Evolutionary conservation across 2,329 filamentous ascomycete species (phyloP).

Genomic region (Trichoderma arundinaceum): DNA sequence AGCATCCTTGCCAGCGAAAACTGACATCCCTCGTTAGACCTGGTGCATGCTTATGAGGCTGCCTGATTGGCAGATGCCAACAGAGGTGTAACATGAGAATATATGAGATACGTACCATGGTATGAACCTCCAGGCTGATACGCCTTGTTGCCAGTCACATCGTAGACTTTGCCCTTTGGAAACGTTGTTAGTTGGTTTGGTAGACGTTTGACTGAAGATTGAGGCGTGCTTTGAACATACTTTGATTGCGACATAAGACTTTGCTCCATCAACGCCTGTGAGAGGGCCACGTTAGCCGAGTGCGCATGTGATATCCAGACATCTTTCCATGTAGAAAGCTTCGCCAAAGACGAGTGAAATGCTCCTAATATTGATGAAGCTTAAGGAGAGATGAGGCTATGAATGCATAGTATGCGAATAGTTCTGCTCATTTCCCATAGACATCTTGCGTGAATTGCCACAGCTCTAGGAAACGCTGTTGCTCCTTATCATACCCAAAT

Average conservation of each 20-base stretch:
- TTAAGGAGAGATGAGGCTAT: background rate
- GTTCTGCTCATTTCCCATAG: background rate
- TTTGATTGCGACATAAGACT: slow-evolving; percentile 74
- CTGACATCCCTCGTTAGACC: slow-evolving; percentile 52
- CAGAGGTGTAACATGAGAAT: background rate
- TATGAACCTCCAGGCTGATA: slow-evolving; percentile 86
- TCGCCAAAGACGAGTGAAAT: background rate
- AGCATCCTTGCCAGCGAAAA: slow-evolving; percentile 94
- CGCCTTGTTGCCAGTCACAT: slow-evolving; percentile 86
- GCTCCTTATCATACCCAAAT: no score
- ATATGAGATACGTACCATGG: slow-evolving; percentile 66
- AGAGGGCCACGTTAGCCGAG: slow-evolving; percentile 21
- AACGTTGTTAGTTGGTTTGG: slow-evolving; percentile 19
- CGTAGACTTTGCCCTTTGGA: slow-evolving; percentile 83
- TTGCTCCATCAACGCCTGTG: slow-evolving; percentile 67
- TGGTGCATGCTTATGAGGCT: background rate
- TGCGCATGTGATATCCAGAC: background rate
- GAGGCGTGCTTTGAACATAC: slow-evolving; percentile 44
- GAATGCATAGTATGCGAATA: no score
- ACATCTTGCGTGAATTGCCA: background rate
- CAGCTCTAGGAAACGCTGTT: background rate
- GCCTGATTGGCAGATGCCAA: background rate
- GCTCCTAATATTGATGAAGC: background rate
- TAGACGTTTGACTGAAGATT: background rate
- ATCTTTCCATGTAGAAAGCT: background rate